Evolutionary conservation across 768 basidiomycete species (phyloP).

Genomic region (Mycena venus): DNA sequence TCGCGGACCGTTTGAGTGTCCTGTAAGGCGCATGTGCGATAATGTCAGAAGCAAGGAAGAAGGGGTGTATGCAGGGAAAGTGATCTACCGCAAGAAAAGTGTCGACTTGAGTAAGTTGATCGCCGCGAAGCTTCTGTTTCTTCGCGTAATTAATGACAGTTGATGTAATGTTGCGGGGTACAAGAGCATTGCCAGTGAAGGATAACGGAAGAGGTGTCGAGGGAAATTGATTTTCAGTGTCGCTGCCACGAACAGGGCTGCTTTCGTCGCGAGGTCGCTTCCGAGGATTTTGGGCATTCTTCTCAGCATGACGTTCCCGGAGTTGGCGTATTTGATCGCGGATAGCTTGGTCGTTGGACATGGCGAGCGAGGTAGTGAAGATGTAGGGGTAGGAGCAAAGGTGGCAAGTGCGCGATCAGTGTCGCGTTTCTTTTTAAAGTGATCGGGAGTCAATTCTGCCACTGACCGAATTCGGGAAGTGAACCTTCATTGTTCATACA

Average conservation of each 20-base stretch:
- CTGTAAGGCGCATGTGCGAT: neutral
- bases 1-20: neutral
- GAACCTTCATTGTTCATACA: neutral
- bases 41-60: neutral
- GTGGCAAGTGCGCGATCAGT: neutral
- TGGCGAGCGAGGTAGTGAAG: neutral
- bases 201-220: neutral
- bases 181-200: neutral
- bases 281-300: neutral
- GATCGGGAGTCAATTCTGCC: neutral
- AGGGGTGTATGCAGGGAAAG: neutral
- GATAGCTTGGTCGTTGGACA: neutral
- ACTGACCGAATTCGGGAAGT: neutral
- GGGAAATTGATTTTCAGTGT: neutral
- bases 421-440: neutral
- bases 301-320: neutral
- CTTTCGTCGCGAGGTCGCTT: neutral
- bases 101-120: neutral
- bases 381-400: neutral
- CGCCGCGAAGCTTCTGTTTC: slow-evolving; percentile 2
- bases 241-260: neutral
- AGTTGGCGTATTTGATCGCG: neutral
- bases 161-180: neutral
- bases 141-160: neutral
- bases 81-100: neutral